phyloP scores from a whole-genome alignment of 306 rosid species.

The Quercus alba region DNA sequence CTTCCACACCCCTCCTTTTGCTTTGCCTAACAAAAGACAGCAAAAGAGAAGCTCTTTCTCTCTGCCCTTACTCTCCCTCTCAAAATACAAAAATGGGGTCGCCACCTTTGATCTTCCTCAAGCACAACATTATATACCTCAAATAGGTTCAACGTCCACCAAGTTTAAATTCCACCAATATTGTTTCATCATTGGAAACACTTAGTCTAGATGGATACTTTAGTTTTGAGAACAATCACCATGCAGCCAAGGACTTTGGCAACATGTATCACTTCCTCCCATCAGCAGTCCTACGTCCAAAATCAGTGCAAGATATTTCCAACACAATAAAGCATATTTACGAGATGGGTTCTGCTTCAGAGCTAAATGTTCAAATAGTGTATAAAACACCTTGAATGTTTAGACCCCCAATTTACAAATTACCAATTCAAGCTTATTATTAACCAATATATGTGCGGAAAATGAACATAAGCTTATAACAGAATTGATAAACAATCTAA shows the following conservation, averaged over 20 bases:
- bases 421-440: too few species aligned
- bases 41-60: background rate
- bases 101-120: constrained; percentile 35
- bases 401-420: too few species aligned
- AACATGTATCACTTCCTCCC: constrained; percentile 64
- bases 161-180: constrained; percentile 12
- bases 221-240: constrained; percentile 47
- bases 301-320: constrained; percentile 69
- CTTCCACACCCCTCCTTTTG: constrained; percentile 37
- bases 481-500: too few species aligned
- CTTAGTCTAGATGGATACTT: constrained; percentile 65
- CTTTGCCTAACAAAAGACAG: constrained; percentile 28
- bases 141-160: constrained; percentile 33
- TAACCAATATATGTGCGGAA: too few species aligned
- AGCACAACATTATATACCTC: constrained; percentile 33
- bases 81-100: constrained; percentile 44
- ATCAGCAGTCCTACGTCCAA: constrained; percentile 69
- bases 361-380: too few species aligned
- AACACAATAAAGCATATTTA: constrained; percentile 44
- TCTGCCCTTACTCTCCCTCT: constrained; percentile 14
- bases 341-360: constrained; percentile 50
- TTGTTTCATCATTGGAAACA: constrained; percentile 42
- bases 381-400: too few species aligned
- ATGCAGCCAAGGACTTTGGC: constrained; percentile 81
- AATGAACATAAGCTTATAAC: too few species aligned